Base-by-base conservation (phyloP, 352 stramenopile genomes). In the Phytopythium aichiense region DNA sequence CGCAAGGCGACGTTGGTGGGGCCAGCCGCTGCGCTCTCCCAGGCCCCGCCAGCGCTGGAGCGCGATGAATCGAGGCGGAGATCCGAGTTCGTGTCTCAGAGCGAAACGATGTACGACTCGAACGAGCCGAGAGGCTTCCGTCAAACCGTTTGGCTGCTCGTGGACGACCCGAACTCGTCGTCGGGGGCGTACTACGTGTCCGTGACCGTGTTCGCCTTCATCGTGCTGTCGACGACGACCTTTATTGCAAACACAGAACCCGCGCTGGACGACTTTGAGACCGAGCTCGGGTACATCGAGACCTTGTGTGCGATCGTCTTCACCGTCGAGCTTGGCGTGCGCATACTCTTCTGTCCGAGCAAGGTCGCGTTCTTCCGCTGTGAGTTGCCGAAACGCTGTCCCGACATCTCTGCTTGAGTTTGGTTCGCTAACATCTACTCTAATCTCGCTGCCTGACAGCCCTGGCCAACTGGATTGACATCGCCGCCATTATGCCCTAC, bases 401-500 rank as follows among this genome's bases (percentile, higher is more conserved):
- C 20, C 31, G 18, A 23, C 33, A 25, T 22, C 35, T 18, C 25
- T 22, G 40, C 28, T 4, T 5, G 28, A 4, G 28, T 31, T 31
- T 5, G 28, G 3, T 6, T 31, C 28, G 28, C 28, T 31, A 31
- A 31, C 28, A 31, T 31, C 7, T 31, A 31, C 28, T 31, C 25
- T 30, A 25, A 1, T 49, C 22, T 11, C 35, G 16, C 3, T 38
- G 22, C 59, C 18, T 40, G 8, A 9, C 56, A 93, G 84, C 87
- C 31, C 73, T 76, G 23, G 72, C 85, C 8, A 96, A 97, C 53
- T 87, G 85, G 72, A 71, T 96, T 42, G 89, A 97, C 59, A 74
- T 96, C 42, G 67, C 78, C 3, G 76, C 89, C 16, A 92, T 97
- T 49, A 71, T 95, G 33, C 89, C 89, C 7, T 96, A 84, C 61